These are phyloP conservation scores for Thielaviopsis punctulata DNA, from an alignment of 2,329 filamentous ascomycete genomes.

Conservation along the genomic window DNA sequence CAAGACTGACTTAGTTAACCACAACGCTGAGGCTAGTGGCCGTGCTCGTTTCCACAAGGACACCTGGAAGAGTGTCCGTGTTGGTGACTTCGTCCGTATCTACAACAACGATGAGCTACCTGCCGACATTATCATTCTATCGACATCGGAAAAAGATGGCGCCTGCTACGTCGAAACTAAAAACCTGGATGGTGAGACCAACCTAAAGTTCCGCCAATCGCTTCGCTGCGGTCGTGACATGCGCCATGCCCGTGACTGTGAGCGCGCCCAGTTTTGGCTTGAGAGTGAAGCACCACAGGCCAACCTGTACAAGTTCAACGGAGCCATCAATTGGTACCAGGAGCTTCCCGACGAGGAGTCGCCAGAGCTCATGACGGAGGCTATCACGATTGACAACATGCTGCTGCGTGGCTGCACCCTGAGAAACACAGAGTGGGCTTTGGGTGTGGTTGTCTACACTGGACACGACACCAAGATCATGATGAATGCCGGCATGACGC, in stretches of 20 bases:
- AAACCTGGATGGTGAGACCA: conserved; percentile 94
- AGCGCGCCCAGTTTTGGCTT: conserved; percentile 69
- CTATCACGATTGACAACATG: conserved; percentile 87
- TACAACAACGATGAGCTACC: conserved; percentile 95
- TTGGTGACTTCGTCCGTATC: conserved; percentile 89
- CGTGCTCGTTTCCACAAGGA: conserved; percentile 81
- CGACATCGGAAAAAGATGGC: conserved; percentile 84
- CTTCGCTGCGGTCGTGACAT: conserved; percentile 69
- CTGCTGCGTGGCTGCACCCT: conserved; percentile 85
- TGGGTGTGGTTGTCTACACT: conserved; percentile 81
- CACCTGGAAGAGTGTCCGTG: conserved; percentile 85
- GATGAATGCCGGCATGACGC: conserved; percentile 93
- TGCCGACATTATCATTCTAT: conserved; percentile 79
- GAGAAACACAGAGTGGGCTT: conserved; percentile 88
- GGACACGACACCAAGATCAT: conserved; percentile 97
- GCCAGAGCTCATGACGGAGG: conserved; percentile 68
- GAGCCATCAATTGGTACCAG: conserved; percentile 75
- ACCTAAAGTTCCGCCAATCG: conserved; percentile 85
- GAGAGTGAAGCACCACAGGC: conserved; percentile 84
- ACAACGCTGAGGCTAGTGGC: conserved; percentile 43
- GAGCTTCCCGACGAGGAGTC: conserved; percentile 44
- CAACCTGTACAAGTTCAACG: conserved; percentile 91
- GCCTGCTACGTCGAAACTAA: conserved; percentile 97
- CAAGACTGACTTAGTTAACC: conserved; percentile 52
- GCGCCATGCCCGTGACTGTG: conserved; percentile 82